Percentiles rank a stretch among this genome's conserved stretches.
Evolutionary conservation across 2,329 filamentous ascomycete genomes (phyloP).

Genomic region (Colletotrichum graminicola): DNA sequence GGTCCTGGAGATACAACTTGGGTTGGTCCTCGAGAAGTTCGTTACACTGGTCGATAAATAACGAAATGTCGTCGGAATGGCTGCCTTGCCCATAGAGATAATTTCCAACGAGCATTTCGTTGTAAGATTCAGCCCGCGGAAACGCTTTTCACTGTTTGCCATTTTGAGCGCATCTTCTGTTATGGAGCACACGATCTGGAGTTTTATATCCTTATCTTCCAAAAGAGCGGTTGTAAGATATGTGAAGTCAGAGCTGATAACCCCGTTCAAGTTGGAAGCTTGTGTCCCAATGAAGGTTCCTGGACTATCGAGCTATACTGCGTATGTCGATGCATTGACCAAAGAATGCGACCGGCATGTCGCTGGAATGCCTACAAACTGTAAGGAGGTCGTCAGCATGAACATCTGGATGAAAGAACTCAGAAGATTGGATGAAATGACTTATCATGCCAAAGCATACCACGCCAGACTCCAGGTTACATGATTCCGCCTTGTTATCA

Average conservation of each 20-base stretch:
- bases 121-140: neutral
- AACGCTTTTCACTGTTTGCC: neutral
- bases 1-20: slow-evolving; percentile 52
- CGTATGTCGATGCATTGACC: neutral
- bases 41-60: slow-evolving; percentile 49
- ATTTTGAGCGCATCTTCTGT: neutral
- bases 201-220: neutral
- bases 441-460: slow-evolving; percentile 20
- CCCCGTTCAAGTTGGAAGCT: neutral
- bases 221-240: slow-evolving; percentile 11
- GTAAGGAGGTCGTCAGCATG: neutral
- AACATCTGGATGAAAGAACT: neutral
- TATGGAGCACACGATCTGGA: neutral
- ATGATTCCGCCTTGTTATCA: neutral
- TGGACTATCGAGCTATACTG: neutral
- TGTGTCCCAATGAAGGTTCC: neutral
- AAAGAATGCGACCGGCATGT: neutral
- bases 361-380: neutral
- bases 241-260: neutral
- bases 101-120: neutral
- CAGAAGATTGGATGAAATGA: neutral
- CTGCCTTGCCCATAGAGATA: slow-evolving; percentile 48
- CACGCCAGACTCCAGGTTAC: neutral
- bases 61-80: slow-evolving; percentile 47
- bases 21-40: neutral